Conservation (phyloP, 2,329 filamentous ascomycete species). For the Fusarium penzigii region DNA sequence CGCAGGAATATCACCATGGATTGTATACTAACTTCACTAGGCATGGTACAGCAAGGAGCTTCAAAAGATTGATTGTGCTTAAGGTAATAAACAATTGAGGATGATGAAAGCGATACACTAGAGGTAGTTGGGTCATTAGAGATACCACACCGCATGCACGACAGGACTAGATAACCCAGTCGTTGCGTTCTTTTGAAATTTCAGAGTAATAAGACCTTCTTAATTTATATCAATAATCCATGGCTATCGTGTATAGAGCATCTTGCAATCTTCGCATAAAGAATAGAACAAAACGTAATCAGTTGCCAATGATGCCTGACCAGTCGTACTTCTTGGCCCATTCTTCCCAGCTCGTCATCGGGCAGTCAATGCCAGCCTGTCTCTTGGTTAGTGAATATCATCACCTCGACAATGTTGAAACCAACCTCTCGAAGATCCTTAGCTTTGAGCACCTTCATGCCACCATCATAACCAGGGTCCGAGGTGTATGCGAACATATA, state of each 20-base stretch:
- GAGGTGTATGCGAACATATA: slow-evolving; percentile 50
- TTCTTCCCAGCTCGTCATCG: slow-evolving; percentile 41
- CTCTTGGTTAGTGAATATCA: not conserved
- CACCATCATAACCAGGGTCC: slow-evolving; percentile 52
- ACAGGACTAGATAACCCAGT: too few species aligned
- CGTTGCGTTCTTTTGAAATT: too few species aligned
- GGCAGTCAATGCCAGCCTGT: slow-evolving; percentile 46
- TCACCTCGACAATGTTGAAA: accelerated
- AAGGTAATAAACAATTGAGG: too few species aligned
- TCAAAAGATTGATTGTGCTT: slow-evolving; percentile 3
- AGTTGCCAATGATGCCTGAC: slow-evolving; percentile 21
- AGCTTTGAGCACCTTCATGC: slow-evolving; percentile 43
- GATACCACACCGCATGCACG: too few species aligned
- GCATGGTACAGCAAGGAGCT: slow-evolving; percentile 18
- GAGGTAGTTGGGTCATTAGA: too few species aligned
- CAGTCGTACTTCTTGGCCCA: slow-evolving; percentile 40
- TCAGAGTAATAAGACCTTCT: too few species aligned
- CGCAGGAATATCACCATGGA: accelerated
- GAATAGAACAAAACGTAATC: too few species aligned
- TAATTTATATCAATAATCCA: too few species aligned
- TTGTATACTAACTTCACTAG: slow-evolving; percentile 2
- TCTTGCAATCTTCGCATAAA: not conserved
- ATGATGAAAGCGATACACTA: too few species aligned
- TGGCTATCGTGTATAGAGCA: not conserved
- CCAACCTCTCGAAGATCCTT: slow-evolving; percentile 45